A percentile compares a stretch with the other conserved stretches of the same genome.
phyloP scores from a whole-genome alignment of 2,329 filamentous ascomycete genomes.

The Fusarium sublunatum region DNA sequence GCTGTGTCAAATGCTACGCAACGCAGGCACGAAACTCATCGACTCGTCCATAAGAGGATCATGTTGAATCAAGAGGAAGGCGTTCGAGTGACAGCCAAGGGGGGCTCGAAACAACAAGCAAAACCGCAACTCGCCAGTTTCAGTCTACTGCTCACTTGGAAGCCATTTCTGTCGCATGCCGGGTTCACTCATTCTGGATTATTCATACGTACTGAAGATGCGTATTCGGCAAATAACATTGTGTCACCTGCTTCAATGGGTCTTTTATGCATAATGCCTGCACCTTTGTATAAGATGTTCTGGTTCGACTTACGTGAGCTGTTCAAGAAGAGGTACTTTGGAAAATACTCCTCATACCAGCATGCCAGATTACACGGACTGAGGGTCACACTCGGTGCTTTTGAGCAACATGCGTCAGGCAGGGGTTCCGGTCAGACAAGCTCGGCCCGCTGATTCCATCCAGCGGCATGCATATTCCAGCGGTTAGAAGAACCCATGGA shows the following conservation, averaged over 20 bases:
- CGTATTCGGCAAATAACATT: neutral
- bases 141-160: neutral
- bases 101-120: neutral
- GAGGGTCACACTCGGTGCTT: conserved; percentile 4
- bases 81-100: conserved; percentile 1
- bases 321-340: neutral
- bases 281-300: neutral
- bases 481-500: neutral
- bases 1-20: neutral
- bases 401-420: neutral
- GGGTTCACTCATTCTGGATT: conserved; percentile 10
- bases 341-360: neutral
- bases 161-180: neutral
- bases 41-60: neutral
- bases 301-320: neutral
- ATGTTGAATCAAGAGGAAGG: neutral
- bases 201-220: conserved; percentile 8
- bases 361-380: neutral
- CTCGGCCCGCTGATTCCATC: conserved; percentile 1
- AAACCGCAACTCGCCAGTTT: neutral
- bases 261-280: neutral
- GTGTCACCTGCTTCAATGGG: neutral
- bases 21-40: conserved; percentile 8
- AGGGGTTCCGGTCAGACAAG: neutral
- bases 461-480: neutral